Base-by-base conservation (phyloP, 225 moss, liverwort and hornwort genomes). In the Physcomitrellopsis africana region DNA sequence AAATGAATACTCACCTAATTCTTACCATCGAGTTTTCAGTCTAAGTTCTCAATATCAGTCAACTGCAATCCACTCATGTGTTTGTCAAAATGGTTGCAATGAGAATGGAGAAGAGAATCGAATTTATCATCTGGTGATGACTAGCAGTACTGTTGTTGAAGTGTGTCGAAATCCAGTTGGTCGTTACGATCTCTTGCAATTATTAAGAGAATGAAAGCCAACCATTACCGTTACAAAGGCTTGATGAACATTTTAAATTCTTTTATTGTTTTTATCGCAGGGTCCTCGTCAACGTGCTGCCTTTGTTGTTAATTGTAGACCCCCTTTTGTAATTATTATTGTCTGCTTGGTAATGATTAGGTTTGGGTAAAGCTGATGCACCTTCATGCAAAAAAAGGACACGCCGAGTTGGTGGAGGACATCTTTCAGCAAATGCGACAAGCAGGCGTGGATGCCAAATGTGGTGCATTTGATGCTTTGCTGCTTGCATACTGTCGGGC, bases 311-410 rank as follows among this genome's bases (percentile, higher is more conserved):
- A 37, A 46, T 37, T 11, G 48, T 17, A 51, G 67, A 68, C 41
- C 49, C 20, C 16, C 67, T 46, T 61, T 42, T 3, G 37, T 60
- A 16, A 62, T 32, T 76, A 44, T 41, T 67, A 20, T 47, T 72
- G 32, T 42, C 52, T 60, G 43, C 52, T 37, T 69, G 65, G 14
- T 75, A 58, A 46, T 75, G 72, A 45, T 44, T 85, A 99, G 99
- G 93, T 90, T 60, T 99, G 95, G 95, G 75, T 92, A 60, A 95
- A 99, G 65, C 63, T 95, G 82, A 95, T 99, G 84, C 90, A 95
- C 71, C 88, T 99, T 57, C 90, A 95, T 81, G 93, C 87, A 41
- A 89, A 80, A 85, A 60, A 20, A 70, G 99, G 99, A 48, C 77
- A 80, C 67, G 91, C 67, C 80, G 86, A 86, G 77, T 81, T 82